Conservation (phyloP, 768 basidiomycete genomes). For the Paxillus ammoniavirescens region DNA sequence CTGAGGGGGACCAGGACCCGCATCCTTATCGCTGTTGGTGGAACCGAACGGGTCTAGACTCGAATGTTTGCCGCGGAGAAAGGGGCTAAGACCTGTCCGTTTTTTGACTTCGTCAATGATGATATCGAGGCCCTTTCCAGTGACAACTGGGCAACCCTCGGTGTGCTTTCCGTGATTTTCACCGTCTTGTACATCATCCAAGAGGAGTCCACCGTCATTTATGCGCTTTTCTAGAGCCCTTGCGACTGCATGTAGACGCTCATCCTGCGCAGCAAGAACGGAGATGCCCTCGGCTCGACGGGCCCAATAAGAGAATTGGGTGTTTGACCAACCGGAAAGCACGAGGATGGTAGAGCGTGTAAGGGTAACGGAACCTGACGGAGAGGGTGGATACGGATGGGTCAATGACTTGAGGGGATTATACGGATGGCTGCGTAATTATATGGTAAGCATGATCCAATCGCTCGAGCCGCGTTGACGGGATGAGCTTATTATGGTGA, state of each 20-base stretch:
- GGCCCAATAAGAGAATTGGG: slow-evolving; percentile 56
- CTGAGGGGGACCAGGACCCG: slow-evolving; percentile 27
- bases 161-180: slow-evolving; percentile 22
- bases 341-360: slow-evolving; percentile 47
- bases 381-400: slow-evolving; percentile 38
- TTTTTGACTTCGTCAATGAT: slow-evolving; percentile 51
- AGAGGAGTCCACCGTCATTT: slow-evolving; percentile 30
- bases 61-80: slow-evolving; percentile 50
- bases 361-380: slow-evolving; percentile 43
- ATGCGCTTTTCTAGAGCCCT: slow-evolving; percentile 42
- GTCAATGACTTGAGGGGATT: slow-evolving; percentile 49
- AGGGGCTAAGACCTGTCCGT: slow-evolving; percentile 44
- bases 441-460: slow-evolving; percentile 22
- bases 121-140: slow-evolving; percentile 49
- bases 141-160: slow-evolving; percentile 40
- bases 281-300: slow-evolving; percentile 49
- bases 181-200: slow-evolving; percentile 24
- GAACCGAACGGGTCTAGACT: slow-evolving; percentile 50
- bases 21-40: slow-evolving; percentile 35
- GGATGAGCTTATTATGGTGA: not conserved
- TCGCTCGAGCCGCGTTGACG: slow-evolving; percentile 4
- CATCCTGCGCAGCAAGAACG: slow-evolving; percentile 42
- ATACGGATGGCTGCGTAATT: slow-evolving; percentile 45
- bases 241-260: slow-evolving; percentile 39
- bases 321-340: slow-evolving; percentile 53